A percentile compares a stretch with the other conserved stretches of the same genome.
Evolutionary conservation across 305 asterid species (phyloP).

Genomic region (Petunia hybrid): DNA sequence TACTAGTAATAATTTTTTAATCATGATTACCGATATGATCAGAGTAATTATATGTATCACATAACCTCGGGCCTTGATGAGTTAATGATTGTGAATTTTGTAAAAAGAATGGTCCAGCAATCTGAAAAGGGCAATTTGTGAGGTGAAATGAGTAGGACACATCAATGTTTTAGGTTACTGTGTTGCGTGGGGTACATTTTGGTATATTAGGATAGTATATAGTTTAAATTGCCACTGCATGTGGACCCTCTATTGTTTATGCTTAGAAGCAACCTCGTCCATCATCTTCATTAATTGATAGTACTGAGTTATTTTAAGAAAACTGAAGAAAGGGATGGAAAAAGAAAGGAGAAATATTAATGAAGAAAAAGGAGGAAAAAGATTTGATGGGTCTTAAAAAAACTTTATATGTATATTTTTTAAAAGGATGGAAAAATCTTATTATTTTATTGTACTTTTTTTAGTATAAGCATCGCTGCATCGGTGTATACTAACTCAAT

Average conservation of each 20-base stretch:
- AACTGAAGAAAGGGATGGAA: not conserved
- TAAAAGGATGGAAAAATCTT: not conserved
- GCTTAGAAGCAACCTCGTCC: conserved; percentile 20
- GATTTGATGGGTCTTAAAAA: not conserved
- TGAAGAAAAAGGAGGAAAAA: not conserved
- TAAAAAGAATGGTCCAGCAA: conserved; percentile 31
- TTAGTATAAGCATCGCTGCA: too few relatives aligned
- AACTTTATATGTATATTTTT: not conserved
- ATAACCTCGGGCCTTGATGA: conserved; percentile 21
- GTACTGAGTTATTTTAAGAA: not conserved
- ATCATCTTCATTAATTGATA: not conserved
- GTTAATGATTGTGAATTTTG: conserved; percentile 16
- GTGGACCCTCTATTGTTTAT: not conserved
- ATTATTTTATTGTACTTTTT: not conserved
- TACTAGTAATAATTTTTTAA: too few relatives aligned
- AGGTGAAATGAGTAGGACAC: not conserved
- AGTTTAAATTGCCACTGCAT: not conserved
- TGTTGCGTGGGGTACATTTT: conserved; percentile 1
- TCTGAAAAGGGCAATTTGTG: conserved; percentile 2
- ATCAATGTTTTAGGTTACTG: conserved; percentile 19
- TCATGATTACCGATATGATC: conserved; percentile 1
- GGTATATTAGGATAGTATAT: conserved; percentile 8
- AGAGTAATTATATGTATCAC: conserved; percentile 17
- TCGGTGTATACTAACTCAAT: too few relatives aligned
- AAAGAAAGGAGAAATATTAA: not conserved